Evolutionary conservation across 176 grass and related monocot species (phyloP), one percentile per base, ranked within the genome.

Genomic region (Oryza longistaminata): DNA sequence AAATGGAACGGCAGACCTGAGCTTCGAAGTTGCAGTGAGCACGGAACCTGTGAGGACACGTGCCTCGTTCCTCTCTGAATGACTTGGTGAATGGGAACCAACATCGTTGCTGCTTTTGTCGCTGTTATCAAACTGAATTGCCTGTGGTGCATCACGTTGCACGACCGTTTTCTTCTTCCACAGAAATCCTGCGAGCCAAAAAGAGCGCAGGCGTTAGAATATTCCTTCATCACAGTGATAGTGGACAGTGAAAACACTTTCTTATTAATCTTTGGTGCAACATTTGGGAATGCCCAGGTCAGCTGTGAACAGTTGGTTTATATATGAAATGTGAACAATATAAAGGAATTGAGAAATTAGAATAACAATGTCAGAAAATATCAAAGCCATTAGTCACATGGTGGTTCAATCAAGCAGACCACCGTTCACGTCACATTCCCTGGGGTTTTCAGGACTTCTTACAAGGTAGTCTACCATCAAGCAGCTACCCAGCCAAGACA

Each of bases 21-120:
- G 89, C 82, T 95, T 84, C 29, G 90, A 85, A 52, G 82, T 92
- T 70, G 96, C 96, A 77, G 70, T 66, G 17, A 98, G 86, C 87
- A 90, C 77, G 64, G 79, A 90, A 66, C 93, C 96, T 7, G 71
- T 65, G 44, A 76, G 70, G 1, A 95, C 83, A 64, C 77, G 78
- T 6, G 62, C 73, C 43, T 70, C 21, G 26, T 66, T 6, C 62
- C 66, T 81, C 48, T 77, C 65, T 62, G 52, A 55, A 58, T 74
- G 35, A 62, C 49, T 74, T 79, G 48, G 64, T 70, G 52, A 64
- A 81, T 75, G 12, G 50, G 27, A 85, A 87, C 37, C 84, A 79
- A 80, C 34, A 48, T 10, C 43, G 6, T 14, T 4, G 11, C 19
- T 62, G 39, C 37, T 82, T 64, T 80, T 81, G 13, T 78, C 85